Conservation (phyloP, 495 filamentous ascomycete species). For the Cercophora sp. region DNA sequence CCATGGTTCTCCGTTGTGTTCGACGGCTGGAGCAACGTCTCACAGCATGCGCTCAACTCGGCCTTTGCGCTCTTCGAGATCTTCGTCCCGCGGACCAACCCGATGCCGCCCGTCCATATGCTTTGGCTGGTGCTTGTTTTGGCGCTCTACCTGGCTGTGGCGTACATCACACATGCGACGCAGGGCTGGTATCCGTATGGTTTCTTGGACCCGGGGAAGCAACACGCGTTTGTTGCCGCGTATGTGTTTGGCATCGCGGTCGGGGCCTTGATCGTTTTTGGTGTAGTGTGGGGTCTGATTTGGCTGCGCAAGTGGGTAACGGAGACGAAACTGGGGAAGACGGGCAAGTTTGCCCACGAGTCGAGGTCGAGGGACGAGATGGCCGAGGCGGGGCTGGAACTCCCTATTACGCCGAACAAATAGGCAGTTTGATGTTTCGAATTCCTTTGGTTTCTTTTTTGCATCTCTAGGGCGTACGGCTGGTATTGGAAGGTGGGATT, state of each 20-base stretch:
- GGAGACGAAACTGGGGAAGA: slow-evolving; percentile 46
- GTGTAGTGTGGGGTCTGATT: slow-evolving; percentile 44
- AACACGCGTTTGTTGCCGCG: slow-evolving; percentile 45
- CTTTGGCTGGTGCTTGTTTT: slow-evolving; percentile 58
- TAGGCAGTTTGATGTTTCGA: too few relatives aligned
- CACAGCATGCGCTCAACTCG: slow-evolving; percentile 70
- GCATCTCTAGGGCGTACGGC: too few relatives aligned
- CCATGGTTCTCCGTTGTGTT: slow-evolving; percentile 50
- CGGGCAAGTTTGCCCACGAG: slow-evolving; percentile 38
- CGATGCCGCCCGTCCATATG: slow-evolving; percentile 56
- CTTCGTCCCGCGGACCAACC: slow-evolving; percentile 55
- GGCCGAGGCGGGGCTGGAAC: background rate
- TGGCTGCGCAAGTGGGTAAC: slow-evolving; percentile 47
- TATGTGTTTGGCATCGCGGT: slow-evolving; percentile 63
- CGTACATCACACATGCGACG: slow-evolving; percentile 66
- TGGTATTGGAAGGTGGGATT: too few relatives aligned
- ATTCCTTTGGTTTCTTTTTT: too few relatives aligned
- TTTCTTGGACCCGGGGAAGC: slow-evolving; percentile 60
- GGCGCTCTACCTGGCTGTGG: slow-evolving; percentile 65
- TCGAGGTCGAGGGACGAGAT: background rate
- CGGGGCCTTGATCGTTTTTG: slow-evolving; percentile 62
- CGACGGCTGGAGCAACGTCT: slow-evolving; percentile 66
- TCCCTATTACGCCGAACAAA: too few relatives aligned
- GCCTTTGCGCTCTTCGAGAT: slow-evolving; percentile 71
- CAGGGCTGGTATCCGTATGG: slow-evolving; percentile 70